Evolutionary conservation across 345 rosid species (phyloP).

Genomic region (Citrus hindsii): DNA sequence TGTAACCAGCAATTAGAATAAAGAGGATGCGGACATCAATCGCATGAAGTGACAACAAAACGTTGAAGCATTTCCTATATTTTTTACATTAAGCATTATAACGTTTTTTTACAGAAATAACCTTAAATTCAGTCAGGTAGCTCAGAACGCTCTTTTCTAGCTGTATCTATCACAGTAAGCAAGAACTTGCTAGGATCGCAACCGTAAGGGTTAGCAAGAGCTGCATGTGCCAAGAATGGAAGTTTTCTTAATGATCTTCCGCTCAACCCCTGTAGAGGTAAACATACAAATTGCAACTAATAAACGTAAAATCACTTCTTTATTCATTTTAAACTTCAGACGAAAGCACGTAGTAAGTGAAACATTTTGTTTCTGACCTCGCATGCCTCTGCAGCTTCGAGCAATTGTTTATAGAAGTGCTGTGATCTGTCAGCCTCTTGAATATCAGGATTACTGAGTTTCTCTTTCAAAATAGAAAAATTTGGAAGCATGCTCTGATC

Average conservation of each 20-base stretch:
- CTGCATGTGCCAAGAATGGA: constrained; percentile 83
- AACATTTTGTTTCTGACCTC: constrained; percentile 50
- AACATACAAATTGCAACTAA: background rate
- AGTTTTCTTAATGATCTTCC: constrained; percentile 92
- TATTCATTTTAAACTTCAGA: background rate
- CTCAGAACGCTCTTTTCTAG: constrained; percentile 65
- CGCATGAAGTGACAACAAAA: background rate
- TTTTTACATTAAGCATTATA: background rate
- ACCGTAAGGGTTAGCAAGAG: constrained; percentile 56
- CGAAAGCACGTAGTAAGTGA: background rate
- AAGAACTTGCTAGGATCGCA: constrained; percentile 64
- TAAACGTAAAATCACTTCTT: background rate
- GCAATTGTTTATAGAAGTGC: constrained; percentile 45
- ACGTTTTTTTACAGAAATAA: constrained; percentile 9
- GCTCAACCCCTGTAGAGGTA: constrained; percentile 67
- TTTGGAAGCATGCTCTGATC: constrained; percentile 48
- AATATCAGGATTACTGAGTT: constrained; percentile 33
- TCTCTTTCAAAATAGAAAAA: constrained; percentile 59
- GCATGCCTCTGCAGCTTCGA: constrained; percentile 80
- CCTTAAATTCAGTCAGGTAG: constrained; percentile 44
- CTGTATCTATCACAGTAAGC: constrained; percentile 67
- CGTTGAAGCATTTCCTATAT: background rate
- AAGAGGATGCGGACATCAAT: background rate
- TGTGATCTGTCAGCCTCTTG: constrained; percentile 39
- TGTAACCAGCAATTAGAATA: background rate